phyloP scores from a whole-genome alignment of 345 rosid species.

The Bretschneidera sinensis region DNA sequence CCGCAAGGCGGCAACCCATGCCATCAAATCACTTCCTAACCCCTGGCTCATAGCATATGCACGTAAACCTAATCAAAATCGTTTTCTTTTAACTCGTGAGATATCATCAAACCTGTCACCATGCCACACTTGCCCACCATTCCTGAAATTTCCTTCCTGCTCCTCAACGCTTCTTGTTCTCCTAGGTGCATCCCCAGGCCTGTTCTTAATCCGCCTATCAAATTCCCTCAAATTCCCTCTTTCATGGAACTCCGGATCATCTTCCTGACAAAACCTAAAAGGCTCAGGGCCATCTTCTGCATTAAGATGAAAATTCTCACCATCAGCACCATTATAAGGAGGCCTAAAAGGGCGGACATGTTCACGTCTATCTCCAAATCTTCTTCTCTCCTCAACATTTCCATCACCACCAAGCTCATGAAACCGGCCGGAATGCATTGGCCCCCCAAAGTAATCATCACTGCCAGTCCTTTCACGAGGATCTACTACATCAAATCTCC shows the following conservation, averaged over 20 bases:
- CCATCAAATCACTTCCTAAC: neutral
- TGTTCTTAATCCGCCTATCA: constrained; percentile 52
- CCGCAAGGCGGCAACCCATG: too few species aligned
- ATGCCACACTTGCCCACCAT: constrained; percentile 44
- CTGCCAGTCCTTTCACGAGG: constrained; percentile 54
- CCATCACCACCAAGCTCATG: constrained; percentile 55
- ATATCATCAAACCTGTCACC: constrained; percentile 48
- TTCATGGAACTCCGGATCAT: constrained; percentile 41
- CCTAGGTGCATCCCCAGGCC: constrained; percentile 51
- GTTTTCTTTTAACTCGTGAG: constrained; percentile 51
- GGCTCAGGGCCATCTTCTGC: constrained; percentile 51
- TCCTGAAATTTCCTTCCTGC: constrained; percentile 57
- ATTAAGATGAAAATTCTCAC: constrained; percentile 38
- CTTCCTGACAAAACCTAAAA: constrained; percentile 45
- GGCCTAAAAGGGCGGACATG: constrained; percentile 61
- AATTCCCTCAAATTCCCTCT: constrained; percentile 51
- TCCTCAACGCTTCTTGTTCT: constrained; percentile 50
- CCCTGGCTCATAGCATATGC: constrained; percentile 20
- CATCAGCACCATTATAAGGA: constrained; percentile 41
- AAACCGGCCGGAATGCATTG: constrained; percentile 53
- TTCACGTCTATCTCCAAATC: constrained; percentile 59
- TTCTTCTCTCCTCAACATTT: constrained; percentile 57
- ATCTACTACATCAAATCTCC: constrained; percentile 49
- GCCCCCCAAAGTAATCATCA: constrained; percentile 56
- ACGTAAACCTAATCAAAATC: constrained; percentile 37